Evolutionary conservation across 2,329 filamentous ascomycete species (phyloP).

Genomic region (Furcasterigmium furcatum): DNA sequence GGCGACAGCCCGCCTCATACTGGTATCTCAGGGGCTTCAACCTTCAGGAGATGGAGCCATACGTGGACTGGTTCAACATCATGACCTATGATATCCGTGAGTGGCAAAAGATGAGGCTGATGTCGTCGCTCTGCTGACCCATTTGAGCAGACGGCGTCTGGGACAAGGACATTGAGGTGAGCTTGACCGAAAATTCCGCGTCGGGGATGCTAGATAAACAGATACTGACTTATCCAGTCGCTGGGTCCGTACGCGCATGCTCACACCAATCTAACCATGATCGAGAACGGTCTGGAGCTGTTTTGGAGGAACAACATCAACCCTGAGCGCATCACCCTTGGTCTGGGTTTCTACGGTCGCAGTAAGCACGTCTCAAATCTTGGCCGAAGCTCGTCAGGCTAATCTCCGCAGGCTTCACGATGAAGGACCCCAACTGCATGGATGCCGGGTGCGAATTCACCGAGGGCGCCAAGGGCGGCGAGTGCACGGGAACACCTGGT

Average conservation of each 20-base stretch:
- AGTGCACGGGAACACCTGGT: constrained; percentile 23
- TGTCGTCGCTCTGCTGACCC: not conserved
- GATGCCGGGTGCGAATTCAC: constrained; percentile 24
- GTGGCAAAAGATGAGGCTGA: not conserved
- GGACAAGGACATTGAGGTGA: constrained; percentile 21
- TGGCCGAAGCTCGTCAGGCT: not conserved
- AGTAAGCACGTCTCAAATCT: constrained; percentile 4
- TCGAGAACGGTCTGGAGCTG: constrained; percentile 37
- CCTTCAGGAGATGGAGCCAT: not conserved
- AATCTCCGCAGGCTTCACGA: constrained; percentile 14
- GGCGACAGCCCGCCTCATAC: constrained; percentile 4
- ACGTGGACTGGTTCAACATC: constrained; percentile 22
- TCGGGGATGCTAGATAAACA: not conserved
- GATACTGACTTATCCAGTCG: constrained; percentile 5
- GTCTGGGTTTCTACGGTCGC: constrained; percentile 42
- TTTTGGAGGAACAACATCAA: constrained; percentile 43
- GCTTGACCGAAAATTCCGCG: not conserved
- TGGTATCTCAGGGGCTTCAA: constrained; percentile 11
- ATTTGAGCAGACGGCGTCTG: constrained; percentile 29
- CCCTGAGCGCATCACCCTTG: constrained; percentile 37
- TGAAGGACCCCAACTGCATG: constrained; percentile 18
- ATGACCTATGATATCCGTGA: constrained; percentile 12
- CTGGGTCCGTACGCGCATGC: constrained; percentile 25
- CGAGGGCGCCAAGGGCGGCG: constrained; percentile 17
- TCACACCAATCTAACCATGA: constrained; percentile 47